Evolutionary conservation across 768 basidiomycete genomes (phyloP).

Genomic region (Leccinum ochraceum): DNA sequence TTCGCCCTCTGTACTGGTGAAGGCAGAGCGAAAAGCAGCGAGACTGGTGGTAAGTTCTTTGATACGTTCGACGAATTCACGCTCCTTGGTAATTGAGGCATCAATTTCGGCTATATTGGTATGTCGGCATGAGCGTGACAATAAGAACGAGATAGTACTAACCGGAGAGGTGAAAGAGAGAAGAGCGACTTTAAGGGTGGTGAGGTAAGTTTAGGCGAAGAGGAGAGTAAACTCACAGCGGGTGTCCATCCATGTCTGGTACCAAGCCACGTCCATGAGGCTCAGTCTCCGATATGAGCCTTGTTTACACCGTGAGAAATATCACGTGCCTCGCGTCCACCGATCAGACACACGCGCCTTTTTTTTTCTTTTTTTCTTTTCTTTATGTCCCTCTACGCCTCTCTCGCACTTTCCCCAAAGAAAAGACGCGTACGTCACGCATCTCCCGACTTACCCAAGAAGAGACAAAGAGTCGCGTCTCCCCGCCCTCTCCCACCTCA

Average conservation of each 20-base stretch:
- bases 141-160: background rate
- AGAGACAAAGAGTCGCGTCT: slow-evolving; percentile 63
- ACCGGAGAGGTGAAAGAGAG: slow-evolving; percentile 10
- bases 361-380: background rate
- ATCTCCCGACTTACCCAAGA: slow-evolving; percentile 47
- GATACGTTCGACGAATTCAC: slow-evolving; percentile 19
- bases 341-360: slow-evolving; percentile 22
- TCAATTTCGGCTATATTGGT: slow-evolving; percentile 32
- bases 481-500: slow-evolving; percentile 49
- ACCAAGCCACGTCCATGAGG: slow-evolving; percentile 3
- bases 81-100: slow-evolving; percentile 25
- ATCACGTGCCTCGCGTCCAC: slow-evolving; percentile 34
- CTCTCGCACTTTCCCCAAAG: slow-evolving; percentile 63
- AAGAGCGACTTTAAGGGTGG: background rate
- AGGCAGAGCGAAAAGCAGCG: slow-evolving; percentile 30
- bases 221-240: slow-evolving; percentile 11
- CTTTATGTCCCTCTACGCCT: slow-evolving; percentile 20
- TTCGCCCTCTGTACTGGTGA: slow-evolving; percentile 23
- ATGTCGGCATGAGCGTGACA: background rate
- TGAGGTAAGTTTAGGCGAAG: background rate
- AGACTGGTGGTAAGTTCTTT: slow-evolving; percentile 27
- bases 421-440: slow-evolving; percentile 62
- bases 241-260: slow-evolving; percentile 20
- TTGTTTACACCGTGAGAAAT: slow-evolving; percentile 23
- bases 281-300: background rate